Percentiles rank a stretch among this genome's conserved stretches.
Conservation (phyloP, 257 asterid genomes). For the Primulina huaijiensis region DNA sequence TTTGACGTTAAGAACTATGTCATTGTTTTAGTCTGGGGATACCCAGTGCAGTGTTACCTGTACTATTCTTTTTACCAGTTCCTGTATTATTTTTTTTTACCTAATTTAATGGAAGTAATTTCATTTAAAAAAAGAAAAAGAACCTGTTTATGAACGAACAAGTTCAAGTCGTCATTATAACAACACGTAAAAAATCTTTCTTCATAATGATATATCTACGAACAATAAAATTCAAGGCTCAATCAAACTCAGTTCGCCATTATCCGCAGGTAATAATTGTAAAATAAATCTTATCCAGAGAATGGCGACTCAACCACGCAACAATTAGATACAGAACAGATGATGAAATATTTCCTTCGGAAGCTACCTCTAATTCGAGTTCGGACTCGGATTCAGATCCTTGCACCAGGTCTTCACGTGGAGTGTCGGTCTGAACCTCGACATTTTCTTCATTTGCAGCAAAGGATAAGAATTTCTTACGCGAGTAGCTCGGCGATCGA, state of each 20-base stretch:
- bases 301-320: not conserved
- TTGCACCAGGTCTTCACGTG: conserved; percentile 35
- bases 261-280: not conserved
- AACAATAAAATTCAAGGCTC: conserved; percentile 5
- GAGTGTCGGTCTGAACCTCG: conserved; percentile 46
- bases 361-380: conserved; percentile 40
- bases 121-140: no score
- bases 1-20: no score
- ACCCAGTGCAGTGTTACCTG: no score
- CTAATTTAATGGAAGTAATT: no score
- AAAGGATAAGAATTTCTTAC: conserved; percentile 27
- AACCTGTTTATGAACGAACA: no score
- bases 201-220: not conserved
- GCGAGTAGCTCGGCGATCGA: conserved; percentile 31
- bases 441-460: conserved; percentile 48
- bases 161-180: not conserved
- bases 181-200: not conserved
- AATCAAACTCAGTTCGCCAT: conserved; percentile 3
- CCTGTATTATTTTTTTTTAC: no score
- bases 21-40: no score
- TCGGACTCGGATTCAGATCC: conserved; percentile 32
- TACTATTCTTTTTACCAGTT: no score
- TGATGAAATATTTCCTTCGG: not conserved
- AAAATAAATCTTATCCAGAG: not conserved
- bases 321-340: no score